Base-by-base conservation (phyloP, 1,284 basidiomycete genomes). In the Clitocybe nebularis region DNA sequence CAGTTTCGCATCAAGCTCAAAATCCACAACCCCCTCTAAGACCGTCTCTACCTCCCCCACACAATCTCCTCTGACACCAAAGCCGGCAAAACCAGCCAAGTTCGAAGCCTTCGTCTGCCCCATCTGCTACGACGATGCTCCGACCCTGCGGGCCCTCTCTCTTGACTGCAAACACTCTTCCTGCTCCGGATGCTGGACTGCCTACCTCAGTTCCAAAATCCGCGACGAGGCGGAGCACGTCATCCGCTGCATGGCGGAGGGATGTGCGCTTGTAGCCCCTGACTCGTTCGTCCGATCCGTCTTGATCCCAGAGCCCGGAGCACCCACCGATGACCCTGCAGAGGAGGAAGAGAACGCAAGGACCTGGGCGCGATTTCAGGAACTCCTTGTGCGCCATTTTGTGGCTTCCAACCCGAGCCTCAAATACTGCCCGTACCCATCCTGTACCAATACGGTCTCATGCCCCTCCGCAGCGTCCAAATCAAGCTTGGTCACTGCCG, bases 221-320 rank as follows among this genome's bases (percentile, higher is more conserved):
- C 81, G 79, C 49, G 86, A 86, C 46, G 95, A 99, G 60, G 90
- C 88, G 43, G 95, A 98, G 62, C 83, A 86, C 50, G 70, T 76
- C 29, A 83, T 98, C 49, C 81, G 89, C 48, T 99, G 95, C 71
- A 97, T 99, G 95, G 88, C 86, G 25, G 87, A 88, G 57, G 83
- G 82, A 33, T 99, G 96, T 66, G 73, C 77, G 21, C 71, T 91
- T 41, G 77, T 93, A 41, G 81, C 89, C 2, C 73, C 82, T 1
- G 83, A 88, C 54, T 44, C 63, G 0, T 86, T 88, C 58, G 61
- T 89, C 43, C 67, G 67, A 38, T 61, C 67, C 8, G 45, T 68
- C 10, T 59, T 74, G 20, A 25, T 64, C 20, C 54, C 58, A 3
- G 53, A 55, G n/a, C 51, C 59, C 9, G 51, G 53, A 8, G 53